Conservation (phyloP, 768 basidiomycete species). For the Rhodotorula taiwanensis region DNA sequence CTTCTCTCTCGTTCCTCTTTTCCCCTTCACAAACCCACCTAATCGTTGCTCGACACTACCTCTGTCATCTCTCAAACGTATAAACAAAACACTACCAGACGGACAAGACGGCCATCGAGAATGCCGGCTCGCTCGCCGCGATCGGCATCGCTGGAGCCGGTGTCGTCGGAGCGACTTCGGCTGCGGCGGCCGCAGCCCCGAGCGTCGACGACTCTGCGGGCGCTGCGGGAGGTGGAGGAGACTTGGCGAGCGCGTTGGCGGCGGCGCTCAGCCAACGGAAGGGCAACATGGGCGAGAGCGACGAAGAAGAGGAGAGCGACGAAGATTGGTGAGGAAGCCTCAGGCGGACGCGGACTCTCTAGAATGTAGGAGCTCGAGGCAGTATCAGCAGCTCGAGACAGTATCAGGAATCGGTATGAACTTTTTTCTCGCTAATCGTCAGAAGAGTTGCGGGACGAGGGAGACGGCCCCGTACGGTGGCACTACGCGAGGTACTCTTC, state of each 20-base stretch:
- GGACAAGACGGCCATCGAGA: slow-evolving; percentile 24
- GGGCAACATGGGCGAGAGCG: slow-evolving; percentile 79
- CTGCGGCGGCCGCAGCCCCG: slow-evolving; percentile 9
- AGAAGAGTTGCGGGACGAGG: too few relatives aligned
- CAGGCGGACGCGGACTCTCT: too few relatives aligned
- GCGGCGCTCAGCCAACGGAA: slow-evolving; percentile 74
- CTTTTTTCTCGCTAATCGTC: too few relatives aligned
- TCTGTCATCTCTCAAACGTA: not conserved
- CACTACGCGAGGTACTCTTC: not conserved
- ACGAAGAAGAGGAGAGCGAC: slow-evolving; percentile 66
- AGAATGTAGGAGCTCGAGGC: too few relatives aligned
- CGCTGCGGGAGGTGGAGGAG: slow-evolving; percentile 52
- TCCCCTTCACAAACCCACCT: not conserved
- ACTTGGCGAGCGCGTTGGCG: slow-evolving; percentile 75
- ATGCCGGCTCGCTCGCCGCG: slow-evolving; percentile 19
- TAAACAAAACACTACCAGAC: not conserved
- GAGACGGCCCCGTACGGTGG: too few relatives aligned
- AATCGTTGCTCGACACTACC: not conserved
- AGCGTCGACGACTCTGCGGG: slow-evolving; percentile 33
- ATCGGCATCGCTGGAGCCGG: slow-evolving; percentile 19
- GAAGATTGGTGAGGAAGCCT: slow-evolving; percentile 45
- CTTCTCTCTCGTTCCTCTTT: not conserved
- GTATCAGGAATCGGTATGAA: too few relatives aligned
- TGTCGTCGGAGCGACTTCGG: slow-evolving; percentile 9
- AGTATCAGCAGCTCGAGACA: too few relatives aligned